Percentiles rank a stretch among this genome's conserved stretches.
Evolutionary conservation across 139 green algal species (phyloP).

Genomic region (Chlamydomonas schloesseri): DNA sequence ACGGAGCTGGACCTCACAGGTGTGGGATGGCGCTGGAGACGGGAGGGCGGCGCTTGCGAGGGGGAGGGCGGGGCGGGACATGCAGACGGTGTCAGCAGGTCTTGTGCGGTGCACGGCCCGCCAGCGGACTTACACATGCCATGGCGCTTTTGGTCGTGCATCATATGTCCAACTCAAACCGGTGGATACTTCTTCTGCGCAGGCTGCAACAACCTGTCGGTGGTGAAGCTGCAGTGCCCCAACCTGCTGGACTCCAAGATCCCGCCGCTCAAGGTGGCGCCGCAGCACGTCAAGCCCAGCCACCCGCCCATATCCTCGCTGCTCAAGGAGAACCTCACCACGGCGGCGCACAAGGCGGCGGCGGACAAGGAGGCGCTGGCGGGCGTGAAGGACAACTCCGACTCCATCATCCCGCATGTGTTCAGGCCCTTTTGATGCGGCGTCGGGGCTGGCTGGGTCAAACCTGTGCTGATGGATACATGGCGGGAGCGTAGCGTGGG

Average conservation of each 20-base stretch:
- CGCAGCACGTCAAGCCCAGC: conserved; percentile 59
- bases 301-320: conserved; percentile 75
- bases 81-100: no score
- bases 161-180: no score
- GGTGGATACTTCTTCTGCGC: no score
- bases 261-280: conserved; percentile 50
- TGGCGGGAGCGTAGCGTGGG: background rate
- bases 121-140: no score
- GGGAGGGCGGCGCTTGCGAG: no score
- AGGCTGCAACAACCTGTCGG: conserved; percentile 57
- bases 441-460: background rate
- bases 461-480: background rate
- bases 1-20: conserved; percentile 71
- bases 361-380: conserved; percentile 61
- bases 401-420: conserved; percentile 57
- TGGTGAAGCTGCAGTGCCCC: conserved; percentile 69
- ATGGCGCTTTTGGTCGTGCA: no score
- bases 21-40: background rate
- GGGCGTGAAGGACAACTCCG: conserved; percentile 34
- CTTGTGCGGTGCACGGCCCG: no score
- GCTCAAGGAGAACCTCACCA: conserved; percentile 60
- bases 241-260: conserved; percentile 55
- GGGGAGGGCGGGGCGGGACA: no score
- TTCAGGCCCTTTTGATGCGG: conserved; percentile 49
- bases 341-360: conserved; percentile 51